Conservation (phyloP, 75 land plant species). For the Sequoiadendron giganteum region DNA sequence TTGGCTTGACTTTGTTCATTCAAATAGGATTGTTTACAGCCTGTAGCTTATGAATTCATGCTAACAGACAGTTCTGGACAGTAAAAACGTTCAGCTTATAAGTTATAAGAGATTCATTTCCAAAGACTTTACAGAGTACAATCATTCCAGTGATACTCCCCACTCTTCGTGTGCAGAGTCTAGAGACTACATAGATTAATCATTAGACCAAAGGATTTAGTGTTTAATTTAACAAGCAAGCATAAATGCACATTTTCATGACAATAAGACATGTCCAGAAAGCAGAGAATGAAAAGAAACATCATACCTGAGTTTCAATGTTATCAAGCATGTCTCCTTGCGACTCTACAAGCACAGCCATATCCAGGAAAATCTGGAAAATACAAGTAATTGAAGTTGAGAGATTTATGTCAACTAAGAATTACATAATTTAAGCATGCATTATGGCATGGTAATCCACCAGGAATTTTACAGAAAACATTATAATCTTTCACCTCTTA, state of each 20-base stretch:
- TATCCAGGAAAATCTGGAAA: constrained; percentile 77
- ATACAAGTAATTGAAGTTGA: neutral
- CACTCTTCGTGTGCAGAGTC: neutral
- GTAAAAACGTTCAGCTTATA: neutral
- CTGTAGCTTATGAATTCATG: neutral
- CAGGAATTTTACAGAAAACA: neutral
- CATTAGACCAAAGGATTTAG: neutral
- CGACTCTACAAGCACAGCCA: constrained; percentile 89
- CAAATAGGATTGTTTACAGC: neutral
- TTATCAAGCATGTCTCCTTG: constrained; percentile 93
- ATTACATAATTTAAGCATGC: neutral
- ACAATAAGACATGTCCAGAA: neutral
- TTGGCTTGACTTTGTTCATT: neutral
- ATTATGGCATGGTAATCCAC: neutral
- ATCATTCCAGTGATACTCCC: neutral
- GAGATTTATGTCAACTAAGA: neutral
- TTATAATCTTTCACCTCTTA: neutral
- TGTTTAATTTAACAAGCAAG: neutral
- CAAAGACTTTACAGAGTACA: neutral
- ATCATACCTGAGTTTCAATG: constrained; percentile 85
- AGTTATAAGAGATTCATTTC: neutral
- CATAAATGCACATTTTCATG: neutral
- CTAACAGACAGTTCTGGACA: neutral
- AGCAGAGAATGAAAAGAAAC: constrained; percentile 2
- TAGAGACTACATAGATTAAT: neutral